Conservation (phyloP, 805 yeast species). For the Hanseniaspora vineae region DNA sequence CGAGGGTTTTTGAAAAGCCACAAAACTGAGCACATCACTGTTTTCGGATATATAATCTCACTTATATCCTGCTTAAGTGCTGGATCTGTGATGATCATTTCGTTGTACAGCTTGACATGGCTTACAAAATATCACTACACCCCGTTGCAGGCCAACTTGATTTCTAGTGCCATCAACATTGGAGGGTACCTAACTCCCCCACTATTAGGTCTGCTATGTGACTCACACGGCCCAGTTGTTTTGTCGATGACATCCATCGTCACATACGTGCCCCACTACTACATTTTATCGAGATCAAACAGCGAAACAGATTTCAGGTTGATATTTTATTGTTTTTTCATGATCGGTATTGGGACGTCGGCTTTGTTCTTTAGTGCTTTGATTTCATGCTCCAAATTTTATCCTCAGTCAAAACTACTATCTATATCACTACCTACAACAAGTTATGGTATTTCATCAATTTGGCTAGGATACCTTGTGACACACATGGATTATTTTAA, state of each 20-base stretch:
- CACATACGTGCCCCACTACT: conserved; percentile 59
- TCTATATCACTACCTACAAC: conserved; percentile 85
- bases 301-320: conserved; percentile 18
- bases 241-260: conserved; percentile 48
- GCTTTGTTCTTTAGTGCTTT: conserved; percentile 58
- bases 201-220: conserved; percentile 67
- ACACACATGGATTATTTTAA: conserved; percentile 20
- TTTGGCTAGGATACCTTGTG: conserved; percentile 52
- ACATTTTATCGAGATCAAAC: conserved; percentile 19
- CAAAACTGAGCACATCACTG: conserved; percentile 29
- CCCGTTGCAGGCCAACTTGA: conserved; percentile 56
- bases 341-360: conserved; percentile 63
- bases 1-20: conserved; percentile 30
- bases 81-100: conserved; percentile 74
- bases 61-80: conserved; percentile 56
- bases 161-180: conserved; percentile 59
- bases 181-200: conserved; percentile 86
- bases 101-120: conserved; percentile 65
- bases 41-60: conserved; percentile 44
- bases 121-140: conserved; percentile 43
- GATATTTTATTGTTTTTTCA: conserved; percentile 38
- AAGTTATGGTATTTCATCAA: conserved; percentile 71
- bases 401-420: conserved; percentile 60
- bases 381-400: conserved; percentile 76
- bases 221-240: conserved; percentile 70